A percentile compares a stretch with the other conserved stretches of the same genome.
These are phyloP conservation scores for Clarireedia sp. DNA, from an alignment of 2,329 filamentous ascomycete species.

Conservation along the genomic window DNA sequence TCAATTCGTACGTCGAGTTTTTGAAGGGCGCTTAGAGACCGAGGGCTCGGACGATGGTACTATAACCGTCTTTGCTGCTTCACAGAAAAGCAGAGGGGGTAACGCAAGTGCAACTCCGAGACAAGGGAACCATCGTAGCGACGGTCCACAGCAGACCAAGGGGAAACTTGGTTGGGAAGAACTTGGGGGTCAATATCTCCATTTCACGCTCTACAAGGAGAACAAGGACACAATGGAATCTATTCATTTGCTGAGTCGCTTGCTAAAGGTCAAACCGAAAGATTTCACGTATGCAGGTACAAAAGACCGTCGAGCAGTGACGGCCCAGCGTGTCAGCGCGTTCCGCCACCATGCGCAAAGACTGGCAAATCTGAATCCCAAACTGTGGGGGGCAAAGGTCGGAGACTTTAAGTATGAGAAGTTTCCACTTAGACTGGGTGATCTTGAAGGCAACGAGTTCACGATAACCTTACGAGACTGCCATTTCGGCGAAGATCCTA, in stretches of 20 bases:
- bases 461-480: slow-evolving; percentile 86
- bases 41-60: slow-evolving; percentile 48
- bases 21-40: slow-evolving; percentile 55
- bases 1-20: slow-evolving; percentile 49
- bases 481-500: slow-evolving; percentile 43
- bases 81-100: slow-evolving; percentile 18
- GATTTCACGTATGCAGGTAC: slow-evolving; percentile 63
- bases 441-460: slow-evolving; percentile 86
- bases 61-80: slow-evolving; percentile 48
- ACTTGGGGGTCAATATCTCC: slow-evolving; percentile 60
- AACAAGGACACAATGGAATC: slow-evolving; percentile 61
- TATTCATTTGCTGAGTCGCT: slow-evolving; percentile 50
- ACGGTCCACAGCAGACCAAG: slow-evolving; percentile 18
- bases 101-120: slow-evolving; percentile 13
- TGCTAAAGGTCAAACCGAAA: slow-evolving; percentile 50
- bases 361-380: slow-evolving; percentile 56
- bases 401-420: slow-evolving; percentile 76
- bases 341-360: slow-evolving; percentile 52
- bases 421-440: slow-evolving; percentile 69
- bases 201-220: slow-evolving; percentile 69
- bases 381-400: slow-evolving; percentile 52
- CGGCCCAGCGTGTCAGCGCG: slow-evolving; percentile 57
- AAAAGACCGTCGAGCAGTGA: slow-evolving; percentile 63
- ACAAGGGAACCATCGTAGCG: slow-evolving; percentile 8
- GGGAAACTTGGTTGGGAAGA: slow-evolving; percentile 53